Conservation (phyloP, 225 moss, liverwort and hornwort species). For the Lunularia cruciata region DNA sequence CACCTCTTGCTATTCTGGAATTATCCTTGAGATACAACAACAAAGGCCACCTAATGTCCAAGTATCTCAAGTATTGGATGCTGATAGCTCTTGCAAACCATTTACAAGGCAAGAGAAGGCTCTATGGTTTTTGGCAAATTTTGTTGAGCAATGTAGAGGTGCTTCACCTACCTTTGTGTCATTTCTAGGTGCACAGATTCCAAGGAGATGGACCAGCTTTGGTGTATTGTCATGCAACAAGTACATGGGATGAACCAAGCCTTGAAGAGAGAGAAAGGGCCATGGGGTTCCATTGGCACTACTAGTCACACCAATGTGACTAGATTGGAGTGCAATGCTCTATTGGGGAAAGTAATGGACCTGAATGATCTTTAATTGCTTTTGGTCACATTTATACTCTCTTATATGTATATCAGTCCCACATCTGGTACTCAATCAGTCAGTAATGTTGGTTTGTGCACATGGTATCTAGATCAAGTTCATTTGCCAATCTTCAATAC, state of each 20-base stretch:
- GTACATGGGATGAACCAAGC: neutral
- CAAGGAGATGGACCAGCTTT: neutral
- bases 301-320: neutral
- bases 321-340: neutral
- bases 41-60: too few species aligned
- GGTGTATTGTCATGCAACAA: too few species aligned
- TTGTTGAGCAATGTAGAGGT: too few species aligned
- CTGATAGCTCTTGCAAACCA: too few species aligned
- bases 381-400: neutral
- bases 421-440: too few species aligned
- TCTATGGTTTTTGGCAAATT: too few species aligned
- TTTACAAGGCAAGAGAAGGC: too few species aligned
- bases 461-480: neutral
- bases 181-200: conserved; percentile 8
- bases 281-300: conserved; percentile 17
- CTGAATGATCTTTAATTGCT: conserved; percentile 5
- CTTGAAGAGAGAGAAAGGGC: conserved; percentile 4
- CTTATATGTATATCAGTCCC: neutral
- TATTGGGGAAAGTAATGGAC: conserved; percentile 9
- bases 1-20: too few species aligned
- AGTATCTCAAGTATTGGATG: too few species aligned
- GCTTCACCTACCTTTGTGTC: conserved; percentile 9
- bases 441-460: neutral
- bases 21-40: too few species aligned
- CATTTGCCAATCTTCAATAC: conserved; percentile 3